Conservation (phyloP, 257 asterid species). For the Solanum corneliomulleri region DNA sequence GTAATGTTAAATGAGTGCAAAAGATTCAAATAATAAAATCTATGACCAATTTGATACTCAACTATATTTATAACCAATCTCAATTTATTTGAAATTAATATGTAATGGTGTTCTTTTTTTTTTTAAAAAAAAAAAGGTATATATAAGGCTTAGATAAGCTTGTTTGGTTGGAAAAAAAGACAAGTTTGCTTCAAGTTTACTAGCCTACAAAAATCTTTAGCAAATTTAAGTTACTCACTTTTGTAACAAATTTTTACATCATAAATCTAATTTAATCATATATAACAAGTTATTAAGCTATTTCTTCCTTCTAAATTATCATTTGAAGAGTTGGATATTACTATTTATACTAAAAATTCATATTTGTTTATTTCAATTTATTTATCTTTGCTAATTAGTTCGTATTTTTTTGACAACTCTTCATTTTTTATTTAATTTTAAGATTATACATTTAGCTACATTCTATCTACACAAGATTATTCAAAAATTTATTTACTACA, state of each 20-base stretch:
- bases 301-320: neutral
- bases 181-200: neutral
- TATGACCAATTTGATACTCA: neutral
- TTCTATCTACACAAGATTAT: neutral
- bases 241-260: neutral
- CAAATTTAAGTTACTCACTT: neutral
- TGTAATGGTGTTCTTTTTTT: neutral
- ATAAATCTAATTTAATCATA: neutral
- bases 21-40: neutral
- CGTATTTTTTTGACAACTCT: too few relatives aligned
- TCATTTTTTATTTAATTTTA: too few relatives aligned
- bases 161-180: neutral
- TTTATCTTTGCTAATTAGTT: neutral
- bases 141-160: neutral
- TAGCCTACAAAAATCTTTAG: neutral
- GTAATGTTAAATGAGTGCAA: neutral
- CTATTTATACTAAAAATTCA: neutral
- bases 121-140: too few relatives aligned
- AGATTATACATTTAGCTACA: neutral
- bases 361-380: neutral
- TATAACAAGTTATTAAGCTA: neutral
- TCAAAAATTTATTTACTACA: accelerated
- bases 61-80: neutral
- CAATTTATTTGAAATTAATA: neutral
- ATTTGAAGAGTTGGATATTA: neutral